These are phyloP conservation scores for Pichia sp. DNA, from an alignment of 1,139 yeast species.

Conservation along the genomic window DNA sequence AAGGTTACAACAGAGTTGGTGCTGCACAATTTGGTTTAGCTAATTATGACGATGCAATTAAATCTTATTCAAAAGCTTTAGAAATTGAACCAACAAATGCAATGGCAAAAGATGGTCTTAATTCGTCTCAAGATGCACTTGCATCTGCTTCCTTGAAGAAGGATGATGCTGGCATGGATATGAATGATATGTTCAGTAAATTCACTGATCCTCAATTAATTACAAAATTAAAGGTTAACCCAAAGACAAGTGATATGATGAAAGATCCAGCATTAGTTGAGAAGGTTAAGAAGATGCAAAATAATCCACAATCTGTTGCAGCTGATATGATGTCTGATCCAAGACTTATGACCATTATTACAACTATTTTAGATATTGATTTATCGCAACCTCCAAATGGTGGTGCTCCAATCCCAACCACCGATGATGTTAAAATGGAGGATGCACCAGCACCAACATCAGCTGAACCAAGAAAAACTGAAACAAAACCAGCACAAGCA, in stretches of 20 bases:
- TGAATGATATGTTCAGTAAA: conserved; percentile 56
- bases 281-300: conserved; percentile 58
- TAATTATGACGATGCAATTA: conserved; percentile 61
- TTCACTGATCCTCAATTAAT: conserved; percentile 68
- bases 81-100: conserved; percentile 76
- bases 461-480: background rate
- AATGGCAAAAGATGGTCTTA: conserved; percentile 81
- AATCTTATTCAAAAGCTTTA: conserved; percentile 71
- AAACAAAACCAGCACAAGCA: conserved; percentile 8
- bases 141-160: conserved; percentile 16
- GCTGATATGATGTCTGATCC: conserved; percentile 68
- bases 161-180: conserved; percentile 44
- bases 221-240: conserved; percentile 69
- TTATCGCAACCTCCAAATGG: conserved; percentile 38
- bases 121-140: conserved; percentile 55
- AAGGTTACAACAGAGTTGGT: conserved; percentile 90
- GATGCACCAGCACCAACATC: conserved; percentile 16
- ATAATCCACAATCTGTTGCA: conserved; percentile 69
- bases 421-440: conserved; percentile 24
- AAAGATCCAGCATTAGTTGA: conserved; percentile 80
- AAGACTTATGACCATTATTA: conserved; percentile 83
- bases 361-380: conserved; percentile 79
- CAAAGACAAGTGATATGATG: conserved; percentile 81
- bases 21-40: conserved; percentile 89
- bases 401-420: conserved; percentile 22